phyloP scores from a whole-genome alignment of 352 stramenopile species.

The Globisporangium okanoganense region DNA sequence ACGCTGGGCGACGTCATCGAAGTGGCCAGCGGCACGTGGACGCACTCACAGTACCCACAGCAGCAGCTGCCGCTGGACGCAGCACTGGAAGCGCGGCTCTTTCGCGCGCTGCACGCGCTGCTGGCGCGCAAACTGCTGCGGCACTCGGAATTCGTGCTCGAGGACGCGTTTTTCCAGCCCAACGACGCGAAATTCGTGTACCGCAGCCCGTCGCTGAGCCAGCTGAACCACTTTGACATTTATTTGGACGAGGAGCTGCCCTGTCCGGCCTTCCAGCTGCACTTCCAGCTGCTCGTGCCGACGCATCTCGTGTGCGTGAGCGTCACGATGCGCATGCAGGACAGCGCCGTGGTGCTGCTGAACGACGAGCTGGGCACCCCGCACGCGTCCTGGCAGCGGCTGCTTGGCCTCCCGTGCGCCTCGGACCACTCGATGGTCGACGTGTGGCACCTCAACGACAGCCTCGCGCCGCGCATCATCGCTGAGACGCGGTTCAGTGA shows the following conservation, averaged over 20 bases:
- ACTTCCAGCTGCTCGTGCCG: slow-evolving; percentile 42
- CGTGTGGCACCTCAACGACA: slow-evolving; percentile 65
- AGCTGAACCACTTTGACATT: slow-evolving; percentile 59
- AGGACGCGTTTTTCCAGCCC: slow-evolving; percentile 32
- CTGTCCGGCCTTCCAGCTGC: slow-evolving; percentile 37
- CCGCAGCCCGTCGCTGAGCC: slow-evolving; percentile 45
- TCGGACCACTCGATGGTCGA: slow-evolving; percentile 67
- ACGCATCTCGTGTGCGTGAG: slow-evolving; percentile 46
- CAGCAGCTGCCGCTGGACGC: slow-evolving; percentile 7
- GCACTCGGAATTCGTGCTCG: slow-evolving; percentile 39
- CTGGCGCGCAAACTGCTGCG: slow-evolving; percentile 28
- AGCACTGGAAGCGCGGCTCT: slow-evolving; percentile 32
- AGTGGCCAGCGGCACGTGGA: slow-evolving; percentile 25
- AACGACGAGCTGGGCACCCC: slow-evolving; percentile 33
- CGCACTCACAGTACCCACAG: too few species aligned
- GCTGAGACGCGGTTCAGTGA: slow-evolving; percentile 61
- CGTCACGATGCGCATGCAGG: slow-evolving; percentile 36
- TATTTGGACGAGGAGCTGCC: slow-evolving; percentile 57
- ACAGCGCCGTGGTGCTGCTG: slow-evolving; percentile 12
- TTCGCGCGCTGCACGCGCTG: slow-evolving; percentile 29
- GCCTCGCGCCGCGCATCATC: slow-evolving; percentile 46
- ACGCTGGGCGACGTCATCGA: slow-evolving; percentile 23
- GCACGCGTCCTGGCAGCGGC: slow-evolving; percentile 45
- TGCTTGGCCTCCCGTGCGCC: slow-evolving; percentile 51
- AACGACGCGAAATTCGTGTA: slow-evolving; percentile 67